Evolutionary conservation across 345 rosid genomes (phyloP).

Genomic region (Draba incana): DNA sequence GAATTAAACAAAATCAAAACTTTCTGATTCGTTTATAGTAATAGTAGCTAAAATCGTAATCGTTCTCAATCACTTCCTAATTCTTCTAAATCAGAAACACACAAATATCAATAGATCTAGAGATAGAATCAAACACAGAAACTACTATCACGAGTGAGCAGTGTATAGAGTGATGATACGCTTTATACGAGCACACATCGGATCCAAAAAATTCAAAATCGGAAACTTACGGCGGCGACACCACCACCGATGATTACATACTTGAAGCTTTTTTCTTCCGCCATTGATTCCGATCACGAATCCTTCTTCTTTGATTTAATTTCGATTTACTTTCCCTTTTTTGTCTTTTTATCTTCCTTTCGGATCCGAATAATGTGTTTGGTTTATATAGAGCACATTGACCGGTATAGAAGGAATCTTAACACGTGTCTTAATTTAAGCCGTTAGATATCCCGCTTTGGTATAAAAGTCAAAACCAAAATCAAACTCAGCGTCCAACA

Average conservation of each 20-base stretch:
- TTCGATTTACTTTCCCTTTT: neutral
- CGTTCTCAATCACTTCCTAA: slow-evolving; percentile 5
- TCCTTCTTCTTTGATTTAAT: neutral
- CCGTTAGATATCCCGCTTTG: slow-evolving; percentile 9
- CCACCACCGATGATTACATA: slow-evolving; percentile 49
- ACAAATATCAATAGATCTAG: slow-evolving; percentile 16
- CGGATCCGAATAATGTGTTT: slow-evolving; percentile 21
- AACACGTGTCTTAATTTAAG: neutral
- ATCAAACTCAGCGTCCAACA: slow-evolving; percentile 13
- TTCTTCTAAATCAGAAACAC: neutral
- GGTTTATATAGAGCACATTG: slow-evolving; percentile 7
- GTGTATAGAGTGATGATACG: slow-evolving; percentile 18
- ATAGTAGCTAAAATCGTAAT: slow-evolving; percentile 17
- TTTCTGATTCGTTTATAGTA: neutral
- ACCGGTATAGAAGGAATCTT: slow-evolving; percentile 22
- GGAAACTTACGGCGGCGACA: slow-evolving; percentile 44
- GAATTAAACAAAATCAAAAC: neutral
- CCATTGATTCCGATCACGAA: slow-evolving; percentile 29
- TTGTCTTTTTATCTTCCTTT: neutral
- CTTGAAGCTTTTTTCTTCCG: slow-evolving; percentile 46
- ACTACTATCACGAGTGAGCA: neutral
- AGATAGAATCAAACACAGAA: neutral
- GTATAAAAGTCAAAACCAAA: neutral
- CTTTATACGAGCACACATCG: neutral
- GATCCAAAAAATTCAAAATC: neutral